Conservation (phyloP, 768 basidiomycete genomes). For the Trametes villosa region DNA sequence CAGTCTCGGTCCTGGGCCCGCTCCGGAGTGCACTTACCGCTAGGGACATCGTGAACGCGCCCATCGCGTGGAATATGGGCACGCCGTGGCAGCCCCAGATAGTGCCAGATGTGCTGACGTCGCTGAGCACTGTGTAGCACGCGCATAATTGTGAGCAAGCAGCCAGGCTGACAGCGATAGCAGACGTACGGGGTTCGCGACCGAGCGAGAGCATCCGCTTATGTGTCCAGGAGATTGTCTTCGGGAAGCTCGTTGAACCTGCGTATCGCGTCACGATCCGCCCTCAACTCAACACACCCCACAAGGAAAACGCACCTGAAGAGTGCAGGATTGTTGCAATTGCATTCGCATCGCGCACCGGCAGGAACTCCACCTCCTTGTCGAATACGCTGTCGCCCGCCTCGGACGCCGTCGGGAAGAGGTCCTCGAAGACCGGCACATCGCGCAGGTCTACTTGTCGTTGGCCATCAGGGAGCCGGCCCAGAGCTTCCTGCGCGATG, state of each 20-base stretch:
- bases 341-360: background rate
- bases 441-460: background rate
- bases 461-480: background rate
- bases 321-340: slow-evolving; percentile 14
- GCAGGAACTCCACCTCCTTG: background rate
- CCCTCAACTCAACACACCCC: too few relatives aligned
- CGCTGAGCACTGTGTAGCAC: background rate
- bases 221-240: slow-evolving; percentile 28
- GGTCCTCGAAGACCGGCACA: slow-evolving; percentile 13
- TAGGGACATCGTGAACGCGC: background rate
- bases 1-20: background rate
- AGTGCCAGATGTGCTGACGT: background rate
- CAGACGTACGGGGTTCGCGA: slow-evolving; percentile 18
- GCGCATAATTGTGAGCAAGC: background rate
- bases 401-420: background rate
- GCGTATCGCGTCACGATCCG: background rate
- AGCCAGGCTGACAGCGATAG: background rate
- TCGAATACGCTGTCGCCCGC: background rate
- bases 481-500: slow-evolving; percentile 2
- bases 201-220: slow-evolving; percentile 10
- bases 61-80: slow-evolving; percentile 20
- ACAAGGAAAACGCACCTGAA: slow-evolving; percentile 1
- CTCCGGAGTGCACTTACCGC: background rate
- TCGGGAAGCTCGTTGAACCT: slow-evolving; percentile 33
- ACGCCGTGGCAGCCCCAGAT: slow-evolving; percentile 18